A percentile compares a stretch with the other conserved stretches of the same genome.
These are phyloP conservation scores for Mucor indicus DNA, from an alignment of 371 early-diverging fungal genomes.

Conservation along the genomic window DNA sequence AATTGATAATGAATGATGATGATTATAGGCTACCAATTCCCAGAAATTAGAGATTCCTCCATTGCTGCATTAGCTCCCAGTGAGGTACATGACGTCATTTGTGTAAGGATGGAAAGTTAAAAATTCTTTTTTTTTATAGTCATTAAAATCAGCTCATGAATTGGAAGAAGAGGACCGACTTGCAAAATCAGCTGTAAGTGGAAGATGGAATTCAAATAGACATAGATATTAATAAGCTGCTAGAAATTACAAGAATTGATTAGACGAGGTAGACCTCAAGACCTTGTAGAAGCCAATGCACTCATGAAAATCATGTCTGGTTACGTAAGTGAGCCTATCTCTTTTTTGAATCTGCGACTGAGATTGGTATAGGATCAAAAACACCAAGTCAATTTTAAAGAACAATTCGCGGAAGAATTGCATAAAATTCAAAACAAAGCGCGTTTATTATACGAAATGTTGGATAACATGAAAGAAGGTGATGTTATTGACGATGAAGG, in stretches of 20 bases:
- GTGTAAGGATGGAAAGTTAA: background rate
- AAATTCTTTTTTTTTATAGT: slow-evolving; percentile 32
- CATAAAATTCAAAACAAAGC: slow-evolving; percentile 79
- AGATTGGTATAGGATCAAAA: slow-evolving; percentile 77
- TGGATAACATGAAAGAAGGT: slow-evolving; percentile 64
- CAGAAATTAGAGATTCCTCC: slow-evolving; percentile 66
- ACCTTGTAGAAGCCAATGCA: slow-evolving; percentile 90
- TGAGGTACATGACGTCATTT: slow-evolving; percentile 33
- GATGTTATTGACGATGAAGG: slow-evolving; percentile 58
- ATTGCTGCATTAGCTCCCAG: slow-evolving; percentile 63
- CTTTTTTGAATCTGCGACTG: no score
- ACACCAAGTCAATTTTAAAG: slow-evolving; percentile 77
- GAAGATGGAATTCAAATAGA: background rate
- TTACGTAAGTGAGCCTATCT: slow-evolving; percentile 59
- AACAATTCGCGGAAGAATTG: slow-evolving; percentile 76
- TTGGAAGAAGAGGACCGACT: slow-evolving; percentile 90
- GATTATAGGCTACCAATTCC: slow-evolving; percentile 79
- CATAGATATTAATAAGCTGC: no score
- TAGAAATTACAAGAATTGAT: slow-evolving; percentile 96
- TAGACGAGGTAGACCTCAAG: slow-evolving; percentile 88
- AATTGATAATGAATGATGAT: background rate
- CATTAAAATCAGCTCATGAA: slow-evolving; percentile 84
- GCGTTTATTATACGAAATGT: slow-evolving; percentile 71
- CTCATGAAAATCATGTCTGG: slow-evolving; percentile 96
- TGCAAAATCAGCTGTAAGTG: slow-evolving; percentile 80